Conservation (phyloP, 108 stramenopile genomes). For the Pseudonitzschia pungens region DNA sequence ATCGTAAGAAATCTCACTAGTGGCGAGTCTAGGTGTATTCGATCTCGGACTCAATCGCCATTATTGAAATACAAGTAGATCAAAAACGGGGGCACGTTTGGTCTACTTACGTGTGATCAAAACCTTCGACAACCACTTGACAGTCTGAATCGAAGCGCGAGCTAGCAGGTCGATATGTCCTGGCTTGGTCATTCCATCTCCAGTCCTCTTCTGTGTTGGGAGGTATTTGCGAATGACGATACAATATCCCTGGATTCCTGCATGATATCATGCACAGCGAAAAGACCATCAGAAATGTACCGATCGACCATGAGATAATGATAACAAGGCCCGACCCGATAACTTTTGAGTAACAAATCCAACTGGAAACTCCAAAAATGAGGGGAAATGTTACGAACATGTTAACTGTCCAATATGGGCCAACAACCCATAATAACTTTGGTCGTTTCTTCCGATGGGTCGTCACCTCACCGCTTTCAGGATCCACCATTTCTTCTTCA, state of each 20-base stretch:
- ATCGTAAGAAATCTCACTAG: background rate
- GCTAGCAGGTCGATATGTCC: slow-evolving; percentile 74
- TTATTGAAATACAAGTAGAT: no score
- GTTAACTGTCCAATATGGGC: slow-evolving; percentile 95
- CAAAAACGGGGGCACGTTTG: no score
- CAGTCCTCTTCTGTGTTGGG: slow-evolving; percentile 42
- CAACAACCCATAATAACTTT: slow-evolving; percentile 60
- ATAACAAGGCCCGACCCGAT: slow-evolving; percentile 41
- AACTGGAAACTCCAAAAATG: slow-evolving; percentile 66
- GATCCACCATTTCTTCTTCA: slow-evolving; percentile 60
- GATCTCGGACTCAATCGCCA: no score
- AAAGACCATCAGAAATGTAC: slow-evolving; percentile 29
- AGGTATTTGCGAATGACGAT: slow-evolving; percentile 29
- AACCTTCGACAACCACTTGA: slow-evolving; percentile 83
- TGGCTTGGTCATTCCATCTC: slow-evolving; percentile 84
- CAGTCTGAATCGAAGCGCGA: slow-evolving; percentile 85
- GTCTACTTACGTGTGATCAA: slow-evolving; percentile 82
- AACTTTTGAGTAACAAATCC: slow-evolving; percentile 43
- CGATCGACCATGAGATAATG: slow-evolving; percentile 30
- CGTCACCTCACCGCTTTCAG: slow-evolving; percentile 44
- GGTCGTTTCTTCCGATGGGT: slow-evolving; percentile 41
- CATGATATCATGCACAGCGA: slow-evolving; percentile 55
- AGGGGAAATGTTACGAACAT: slow-evolving; percentile 84
- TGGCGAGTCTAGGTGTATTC: no score
- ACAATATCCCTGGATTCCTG: slow-evolving; percentile 67